These are phyloP conservation scores for Trichopus zeylanicus DNA, from an alignment of 116 monocot species.

Conservation along the genomic window DNA sequence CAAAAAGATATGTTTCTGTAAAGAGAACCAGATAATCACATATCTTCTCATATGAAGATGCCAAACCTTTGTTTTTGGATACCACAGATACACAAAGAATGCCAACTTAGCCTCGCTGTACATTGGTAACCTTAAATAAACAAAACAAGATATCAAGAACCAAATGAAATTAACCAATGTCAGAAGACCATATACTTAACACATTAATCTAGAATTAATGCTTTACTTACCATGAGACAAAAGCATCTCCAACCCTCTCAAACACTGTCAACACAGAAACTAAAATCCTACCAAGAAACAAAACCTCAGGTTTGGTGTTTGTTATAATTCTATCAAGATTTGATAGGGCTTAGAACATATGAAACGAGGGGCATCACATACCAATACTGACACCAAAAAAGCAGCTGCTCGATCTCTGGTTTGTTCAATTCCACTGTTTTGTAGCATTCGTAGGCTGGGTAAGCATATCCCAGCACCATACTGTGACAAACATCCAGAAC, in stretches of 20 bases:
- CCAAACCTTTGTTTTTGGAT: constrained; percentile 57
- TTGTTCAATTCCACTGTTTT: constrained; percentile 73
- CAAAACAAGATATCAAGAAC: background rate
- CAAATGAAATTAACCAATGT: background rate
- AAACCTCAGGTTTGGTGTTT: too few relatives aligned
- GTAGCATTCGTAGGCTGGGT: too few relatives aligned
- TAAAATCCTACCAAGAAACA: constrained; percentile 53
- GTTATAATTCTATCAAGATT: too few relatives aligned
- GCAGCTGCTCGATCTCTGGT: constrained; percentile 67
- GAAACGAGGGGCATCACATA: constrained; percentile 1
- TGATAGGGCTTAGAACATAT: background rate
- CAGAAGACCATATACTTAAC: background rate
- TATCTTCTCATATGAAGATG: background rate
- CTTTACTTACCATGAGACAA: constrained; percentile 89
- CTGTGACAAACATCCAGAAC: constrained; percentile 22
- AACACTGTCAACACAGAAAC: constrained; percentile 57
- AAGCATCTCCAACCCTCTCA: too few relatives aligned
- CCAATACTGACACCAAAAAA: constrained; percentile 98
- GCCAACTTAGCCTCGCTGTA: constrained; percentile 66
- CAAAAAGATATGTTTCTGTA: too few relatives aligned
- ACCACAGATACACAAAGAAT: too few relatives aligned
- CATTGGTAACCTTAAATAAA: constrained; percentile 63
- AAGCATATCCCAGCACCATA: constrained; percentile 66
- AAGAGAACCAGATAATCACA: background rate
- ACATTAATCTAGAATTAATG: too few relatives aligned